Evolutionary conservation across 1,139 yeast species (phyloP).

Genomic region (Geotrichum phurueaensis): DNA sequence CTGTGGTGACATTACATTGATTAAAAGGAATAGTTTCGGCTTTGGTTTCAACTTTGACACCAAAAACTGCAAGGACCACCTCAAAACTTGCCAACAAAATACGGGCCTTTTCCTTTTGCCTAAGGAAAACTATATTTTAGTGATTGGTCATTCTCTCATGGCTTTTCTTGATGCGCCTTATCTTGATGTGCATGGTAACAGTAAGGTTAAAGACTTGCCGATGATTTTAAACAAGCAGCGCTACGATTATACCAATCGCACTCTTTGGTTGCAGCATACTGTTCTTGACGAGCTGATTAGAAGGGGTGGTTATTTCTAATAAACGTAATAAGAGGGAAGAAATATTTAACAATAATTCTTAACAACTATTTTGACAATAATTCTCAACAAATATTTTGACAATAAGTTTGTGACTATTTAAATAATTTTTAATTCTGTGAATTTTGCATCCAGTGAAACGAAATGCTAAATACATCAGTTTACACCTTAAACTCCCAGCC

Average conservation of each 20-base stretch:
- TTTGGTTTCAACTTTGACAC: conserved; percentile 35
- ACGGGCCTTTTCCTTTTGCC: conserved; percentile 78
- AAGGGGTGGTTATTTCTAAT: not conserved
- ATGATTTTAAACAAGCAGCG: conserved; percentile 57
- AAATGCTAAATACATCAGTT: too few relatives aligned
- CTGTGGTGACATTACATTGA: conserved; percentile 65
- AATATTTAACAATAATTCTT: not conserved
- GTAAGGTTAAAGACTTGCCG: conserved; percentile 74
- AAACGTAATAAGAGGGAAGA: not conserved
- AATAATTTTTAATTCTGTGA: not conserved
- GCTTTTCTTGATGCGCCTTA: conserved; percentile 82
- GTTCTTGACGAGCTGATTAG: not conserved
- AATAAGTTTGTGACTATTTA: not conserved
- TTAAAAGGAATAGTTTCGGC: conserved; percentile 47
- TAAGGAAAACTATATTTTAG: conserved; percentile 58
- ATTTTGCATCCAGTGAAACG: too few relatives aligned
- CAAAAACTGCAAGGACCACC: conserved; percentile 45
- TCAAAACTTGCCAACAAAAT: not conserved
- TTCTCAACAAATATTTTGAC: not conserved
- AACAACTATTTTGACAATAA: not conserved
- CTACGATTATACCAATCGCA: conserved; percentile 61
- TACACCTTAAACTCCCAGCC: too few relatives aligned
- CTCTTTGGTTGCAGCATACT: conserved; percentile 66
- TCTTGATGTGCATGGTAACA: conserved; percentile 79
- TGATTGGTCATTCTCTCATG: conserved; percentile 63